A percentile compares a stretch with the other conserved stretches of the same genome.
Conservation (phyloP, 306 rosid species). For the Purshia tridentata region DNA sequence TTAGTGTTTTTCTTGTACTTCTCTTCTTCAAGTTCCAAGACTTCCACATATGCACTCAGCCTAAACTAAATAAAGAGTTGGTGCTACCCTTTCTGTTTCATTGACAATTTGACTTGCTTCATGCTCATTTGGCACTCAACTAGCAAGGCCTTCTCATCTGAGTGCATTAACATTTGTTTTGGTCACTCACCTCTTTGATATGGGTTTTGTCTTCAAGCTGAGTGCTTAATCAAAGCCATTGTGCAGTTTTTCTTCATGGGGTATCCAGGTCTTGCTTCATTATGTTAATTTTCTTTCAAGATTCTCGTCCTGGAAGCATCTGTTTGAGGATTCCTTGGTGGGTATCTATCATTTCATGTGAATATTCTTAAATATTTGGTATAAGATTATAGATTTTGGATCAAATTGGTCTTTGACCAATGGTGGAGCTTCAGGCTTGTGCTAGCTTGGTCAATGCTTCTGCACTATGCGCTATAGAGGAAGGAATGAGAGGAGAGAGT, state of each 20-base stretch:
- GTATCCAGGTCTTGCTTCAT: background rate
- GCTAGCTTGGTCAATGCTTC: conserved; percentile 55
- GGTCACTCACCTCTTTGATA: background rate
- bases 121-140: background rate
- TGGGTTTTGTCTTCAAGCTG: background rate
- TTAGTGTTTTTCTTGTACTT: background rate
- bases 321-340: conserved; percentile 17
- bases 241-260: conserved; percentile 13
- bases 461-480: conserved; percentile 50
- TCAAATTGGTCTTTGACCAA: conserved; percentile 28
- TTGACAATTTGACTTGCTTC: background rate
- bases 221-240: background rate
- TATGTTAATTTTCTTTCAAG: background rate
- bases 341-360: conserved; percentile 6
- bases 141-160: background rate
- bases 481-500: conserved; percentile 53
- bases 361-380: conserved; percentile 3
- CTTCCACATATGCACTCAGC: conserved; percentile 15
- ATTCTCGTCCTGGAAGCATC: conserved; percentile 19
- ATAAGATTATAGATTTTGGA: background rate
- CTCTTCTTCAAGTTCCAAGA: background rate
- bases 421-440: conserved; percentile 69
- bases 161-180: background rate
- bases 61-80: background rate
- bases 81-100: background rate